These are phyloP conservation scores for Pyrus bretschneideri DNA, from an alignment of 306 rosid species.

Conservation along the genomic window DNA sequence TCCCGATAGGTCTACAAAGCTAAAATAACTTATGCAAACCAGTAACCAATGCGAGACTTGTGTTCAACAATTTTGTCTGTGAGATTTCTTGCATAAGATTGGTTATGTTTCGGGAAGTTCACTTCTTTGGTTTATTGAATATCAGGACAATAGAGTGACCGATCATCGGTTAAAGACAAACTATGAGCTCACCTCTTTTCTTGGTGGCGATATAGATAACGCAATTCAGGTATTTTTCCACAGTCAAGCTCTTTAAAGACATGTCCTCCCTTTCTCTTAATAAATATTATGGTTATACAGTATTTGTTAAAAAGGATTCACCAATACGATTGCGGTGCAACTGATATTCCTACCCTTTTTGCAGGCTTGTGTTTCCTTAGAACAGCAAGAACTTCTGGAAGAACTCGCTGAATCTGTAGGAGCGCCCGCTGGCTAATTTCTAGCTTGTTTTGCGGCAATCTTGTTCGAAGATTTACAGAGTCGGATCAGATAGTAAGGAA, in stretches of 20 bases:
- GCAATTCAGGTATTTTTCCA: conserved; percentile 74
- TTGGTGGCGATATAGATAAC: conserved; percentile 67
- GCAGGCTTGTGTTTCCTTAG: conserved; percentile 70
- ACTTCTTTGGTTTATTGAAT: conserved; percentile 2
- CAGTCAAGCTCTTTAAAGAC: background rate
- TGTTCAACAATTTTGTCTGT: background rate
- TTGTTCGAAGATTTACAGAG: background rate
- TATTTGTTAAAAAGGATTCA: background rate
- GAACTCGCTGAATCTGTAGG: conserved; percentile 76
- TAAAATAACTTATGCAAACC: background rate
- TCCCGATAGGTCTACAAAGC: background rate
- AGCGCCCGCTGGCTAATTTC: conserved; percentile 47
- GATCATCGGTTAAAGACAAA: conserved; percentile 89
- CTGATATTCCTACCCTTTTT: conserved; percentile 3
- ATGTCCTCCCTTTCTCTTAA: background rate
- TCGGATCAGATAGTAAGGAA: background rate
- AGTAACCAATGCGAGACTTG: background rate
- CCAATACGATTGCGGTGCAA: background rate
- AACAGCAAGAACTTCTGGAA: conserved; percentile 89
- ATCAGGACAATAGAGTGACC: conserved; percentile 88
- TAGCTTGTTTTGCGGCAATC: conserved; percentile 11
- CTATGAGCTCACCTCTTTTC: conserved; percentile 84
- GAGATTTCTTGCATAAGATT: background rate
- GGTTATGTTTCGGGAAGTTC: conserved; percentile 14
- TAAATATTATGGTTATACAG: background rate